Evolutionary conservation across 495 filamentous ascomycete genomes (phyloP).

Genomic region (Pyrenopolyporus hunteri): DNA sequence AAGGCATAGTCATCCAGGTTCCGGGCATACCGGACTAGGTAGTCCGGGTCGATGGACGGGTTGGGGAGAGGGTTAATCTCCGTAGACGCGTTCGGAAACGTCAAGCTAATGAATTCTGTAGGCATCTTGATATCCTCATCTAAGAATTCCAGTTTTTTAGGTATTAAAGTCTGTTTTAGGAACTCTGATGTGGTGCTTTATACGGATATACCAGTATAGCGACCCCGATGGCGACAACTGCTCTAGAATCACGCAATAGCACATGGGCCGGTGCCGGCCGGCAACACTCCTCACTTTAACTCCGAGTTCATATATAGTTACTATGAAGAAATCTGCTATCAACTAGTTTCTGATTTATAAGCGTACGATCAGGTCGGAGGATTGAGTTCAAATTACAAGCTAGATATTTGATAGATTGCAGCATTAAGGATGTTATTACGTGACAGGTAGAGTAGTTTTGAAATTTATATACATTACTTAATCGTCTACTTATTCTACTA

Average conservation of each 20-base stretch:
- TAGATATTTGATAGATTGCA: not conserved
- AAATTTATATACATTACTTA: not conserved
- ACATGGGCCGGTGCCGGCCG: slow-evolving; percentile 32
- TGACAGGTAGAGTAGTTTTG: too few species aligned
- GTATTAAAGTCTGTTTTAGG: not conserved
- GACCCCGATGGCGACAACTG: slow-evolving; percentile 31
- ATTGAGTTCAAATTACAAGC: slow-evolving; percentile 6
- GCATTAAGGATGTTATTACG: not conserved
- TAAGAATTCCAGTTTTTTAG: not conserved
- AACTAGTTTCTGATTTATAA: slow-evolving; percentile 27
- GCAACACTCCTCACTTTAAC: slow-evolving; percentile 20
- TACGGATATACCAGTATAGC: slow-evolving; percentile 14
- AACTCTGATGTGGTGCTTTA: slow-evolving; percentile 10
- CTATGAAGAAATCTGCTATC: not conserved
- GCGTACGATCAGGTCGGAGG: slow-evolving; percentile 1
- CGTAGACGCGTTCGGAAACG: slow-evolving; percentile 57
- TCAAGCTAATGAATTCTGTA: slow-evolving; percentile 61
- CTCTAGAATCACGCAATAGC: slow-evolving; percentile 37
- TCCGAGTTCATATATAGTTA: slow-evolving; percentile 13
- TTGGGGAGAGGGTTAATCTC: slow-evolving; percentile 57
- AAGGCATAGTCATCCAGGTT: slow-evolving; percentile 59
- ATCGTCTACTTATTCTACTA: not conserved
- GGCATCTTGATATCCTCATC: slow-evolving; percentile 48
- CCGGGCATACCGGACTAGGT: slow-evolving; percentile 55
- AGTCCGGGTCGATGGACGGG: slow-evolving; percentile 54